A percentile compares a stretch with the other conserved stretches of the same genome.
Conservation (phyloP, 2,329 filamentous ascomycete genomes). For the Botrytis fragariae region DNA sequence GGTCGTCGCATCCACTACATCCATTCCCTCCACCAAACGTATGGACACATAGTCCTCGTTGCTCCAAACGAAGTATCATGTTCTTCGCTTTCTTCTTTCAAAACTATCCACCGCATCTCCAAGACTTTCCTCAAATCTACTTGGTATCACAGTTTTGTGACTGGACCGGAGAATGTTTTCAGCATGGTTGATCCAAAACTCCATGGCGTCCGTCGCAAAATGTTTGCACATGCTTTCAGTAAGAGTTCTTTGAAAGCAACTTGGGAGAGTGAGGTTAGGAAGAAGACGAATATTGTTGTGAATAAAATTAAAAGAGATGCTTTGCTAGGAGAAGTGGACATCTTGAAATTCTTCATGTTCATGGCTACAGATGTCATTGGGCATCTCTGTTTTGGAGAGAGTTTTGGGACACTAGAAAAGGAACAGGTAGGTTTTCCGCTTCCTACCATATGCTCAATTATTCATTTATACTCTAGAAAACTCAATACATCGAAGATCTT, state of each 20-base stretch:
- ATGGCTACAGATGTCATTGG: slow-evolving; percentile 55
- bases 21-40: not conserved
- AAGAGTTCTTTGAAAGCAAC: not conserved
- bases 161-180: not conserved
- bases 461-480: not conserved
- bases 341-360: slow-evolving; percentile 54
- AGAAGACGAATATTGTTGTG: slow-evolving; percentile 43
- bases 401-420: slow-evolving; percentile 51
- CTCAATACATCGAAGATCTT: not conserved
- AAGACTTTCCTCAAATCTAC: not conserved
- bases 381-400: slow-evolving; percentile 54
- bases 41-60: not conserved
- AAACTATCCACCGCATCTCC: not conserved
- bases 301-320: slow-evolving; percentile 47
- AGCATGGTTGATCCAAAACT: not conserved
- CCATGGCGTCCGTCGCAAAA: not conserved
- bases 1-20: not conserved
- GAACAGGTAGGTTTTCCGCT: slow-evolving; percentile 43
- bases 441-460: fast-evolving
- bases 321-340: slow-evolving; percentile 41
- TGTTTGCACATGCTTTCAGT: not conserved
- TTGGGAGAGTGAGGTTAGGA: not conserved
- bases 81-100: not conserved
- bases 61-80: not conserved
- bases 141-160: not conserved